phyloP scores from a whole-genome alignment of 2,329 filamentous ascomycete species.

The Fusarium odoratissimum region DNA sequence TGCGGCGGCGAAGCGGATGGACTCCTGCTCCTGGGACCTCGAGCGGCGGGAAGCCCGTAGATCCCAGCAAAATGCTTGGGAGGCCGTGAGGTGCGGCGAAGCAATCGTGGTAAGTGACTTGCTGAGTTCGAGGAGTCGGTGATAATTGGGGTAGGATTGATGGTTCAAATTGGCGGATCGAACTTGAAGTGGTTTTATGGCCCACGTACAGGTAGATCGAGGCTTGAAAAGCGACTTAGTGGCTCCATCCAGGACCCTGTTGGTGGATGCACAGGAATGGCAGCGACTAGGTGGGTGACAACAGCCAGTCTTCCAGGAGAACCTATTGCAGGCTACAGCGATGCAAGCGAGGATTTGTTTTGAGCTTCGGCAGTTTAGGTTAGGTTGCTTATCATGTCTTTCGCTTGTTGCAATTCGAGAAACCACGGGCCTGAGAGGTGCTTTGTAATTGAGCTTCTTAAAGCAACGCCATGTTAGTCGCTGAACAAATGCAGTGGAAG shows the following conservation, averaged over 20 bases:
- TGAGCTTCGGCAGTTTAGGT: neutral
- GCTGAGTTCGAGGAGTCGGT: slow-evolving; percentile 14
- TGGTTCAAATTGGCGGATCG: slow-evolving; percentile 42
- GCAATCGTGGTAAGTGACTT: slow-evolving; percentile 5
- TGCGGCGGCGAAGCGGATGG: slow-evolving; percentile 39
- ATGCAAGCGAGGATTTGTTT: slow-evolving; percentile 10
- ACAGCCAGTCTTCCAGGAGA: slow-evolving; percentile 18
- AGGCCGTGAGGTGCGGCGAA: slow-evolving; percentile 5
- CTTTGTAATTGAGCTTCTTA: neutral
- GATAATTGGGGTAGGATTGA: slow-evolving; percentile 26
- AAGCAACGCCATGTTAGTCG: neutral
- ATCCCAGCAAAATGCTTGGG: slow-evolving; percentile 42
- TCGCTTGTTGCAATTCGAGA: neutral
- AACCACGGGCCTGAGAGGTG: neutral
- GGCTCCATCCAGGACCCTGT: slow-evolving; percentile 44
- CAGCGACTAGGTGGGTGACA: slow-evolving; percentile 18
- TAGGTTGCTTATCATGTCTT: neutral
- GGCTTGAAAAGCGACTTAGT: slow-evolving; percentile 40
- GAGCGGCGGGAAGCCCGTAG: slow-evolving; percentile 44
- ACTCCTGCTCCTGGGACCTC: slow-evolving; percentile 44
- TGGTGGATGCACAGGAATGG: slow-evolving; percentile 30
- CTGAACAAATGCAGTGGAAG: slow-evolving; percentile 15
- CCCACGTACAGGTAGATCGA: slow-evolving; percentile 41
- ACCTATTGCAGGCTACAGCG: slow-evolving; percentile 13
- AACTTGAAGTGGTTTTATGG: slow-evolving; percentile 45